Evolutionary conservation across 768 basidiomycete genomes (phyloP), one percentile per base, ranked within the genome.

Genomic region (Boletus bicolor): DNA sequence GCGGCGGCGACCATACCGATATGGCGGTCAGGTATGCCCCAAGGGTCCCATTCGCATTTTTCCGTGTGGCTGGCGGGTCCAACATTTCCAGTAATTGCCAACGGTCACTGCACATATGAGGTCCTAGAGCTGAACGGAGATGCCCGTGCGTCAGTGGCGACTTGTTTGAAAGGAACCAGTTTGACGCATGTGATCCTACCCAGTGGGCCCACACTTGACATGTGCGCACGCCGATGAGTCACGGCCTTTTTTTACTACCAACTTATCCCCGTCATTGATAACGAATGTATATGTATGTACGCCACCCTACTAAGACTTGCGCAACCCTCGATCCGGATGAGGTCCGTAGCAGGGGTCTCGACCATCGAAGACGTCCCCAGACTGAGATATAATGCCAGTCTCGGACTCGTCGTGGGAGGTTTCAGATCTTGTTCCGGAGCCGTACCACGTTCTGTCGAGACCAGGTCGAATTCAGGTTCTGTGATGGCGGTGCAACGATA

Each of bases 271-370:
- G 21, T 24, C 21, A 24, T 24, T 24, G 21, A 24, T 24, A 3
- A 24, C 21, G 21, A 24, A 24, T 24, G 21, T 24, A 24, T 24
- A 3, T 24, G 21, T 24, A 24, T 24, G 21, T 24, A 24, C 21
- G 28, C 28, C 28, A 28, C 38, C 38, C 59, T 32, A 4, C 59
- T 32, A 4, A 35, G n/a, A 5, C 26, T 49, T 43, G 51, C 51
- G 55, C 41, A 52, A 44, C 54, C 54, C 60, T 51, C 51, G 51
- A 63, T 42, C 6, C 45, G 56, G 49, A 43, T 43, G 44, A 50
- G 63, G 51, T 63, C 60, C 64, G 51, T 15, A 5, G 17, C 1
- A 7, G 9, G 4, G n/a, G 52, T 51, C 62, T 65, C 36, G 63
- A 53, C 49, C 47, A n/a, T 46, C 46, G 47, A 44, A 34, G 48